Evolutionary conservation across 306 rosid species (phyloP), one percentile per base, ranked within the genome.

Genomic region (Cucurbita maxima): DNA sequence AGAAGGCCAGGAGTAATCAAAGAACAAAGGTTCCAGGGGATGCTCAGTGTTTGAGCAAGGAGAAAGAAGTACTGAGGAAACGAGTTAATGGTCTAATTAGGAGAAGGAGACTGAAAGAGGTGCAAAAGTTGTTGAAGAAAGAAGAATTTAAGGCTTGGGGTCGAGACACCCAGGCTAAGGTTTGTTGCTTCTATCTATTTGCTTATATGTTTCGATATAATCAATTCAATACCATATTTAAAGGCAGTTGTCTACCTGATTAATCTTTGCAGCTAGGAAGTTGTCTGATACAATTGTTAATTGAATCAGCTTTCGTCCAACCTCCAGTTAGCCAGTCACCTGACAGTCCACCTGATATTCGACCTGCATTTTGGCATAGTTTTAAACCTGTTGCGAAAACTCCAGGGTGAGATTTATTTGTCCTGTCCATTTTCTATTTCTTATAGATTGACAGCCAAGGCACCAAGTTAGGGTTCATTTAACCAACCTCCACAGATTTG

Each of bases 291-390:
- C 85, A 90, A 78, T 73, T 90, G 74, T 87, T 90, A 77, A 88
- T 83, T 58, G 89, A 85, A 83, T 83, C 95, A 61, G 92, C 96
- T 81, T 85, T 81, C 79, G 82, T 90, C 58, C 92, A 87, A 74
- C 77, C 88, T 81, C 92, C 96, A 77, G 84, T 90, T 64, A 82
- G 73, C 77, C 92, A 90, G 76, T 82, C 75, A 75, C 87, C 82
- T 53, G 95, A 88, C 51, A 71, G 73, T 51, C 95, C 96, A 64
- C 96, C 95, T 47, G 96, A 90, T 70, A 75, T 90, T 75, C 87
- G 92, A 81, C 96, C 96, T 52, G 95, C 95, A 36, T 90, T 90
- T 81, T 85, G 84, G 86, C 96, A 88, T 80, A 84, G 76, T 77
- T 82, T 88, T 80, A 87, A 88, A 78, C 78, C 88, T 38, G 81